These are phyloP conservation scores for Pseudotulostoma volvatum DNA, from an alignment of 495 filamentous ascomycete genomes.

Conservation along the genomic window DNA sequence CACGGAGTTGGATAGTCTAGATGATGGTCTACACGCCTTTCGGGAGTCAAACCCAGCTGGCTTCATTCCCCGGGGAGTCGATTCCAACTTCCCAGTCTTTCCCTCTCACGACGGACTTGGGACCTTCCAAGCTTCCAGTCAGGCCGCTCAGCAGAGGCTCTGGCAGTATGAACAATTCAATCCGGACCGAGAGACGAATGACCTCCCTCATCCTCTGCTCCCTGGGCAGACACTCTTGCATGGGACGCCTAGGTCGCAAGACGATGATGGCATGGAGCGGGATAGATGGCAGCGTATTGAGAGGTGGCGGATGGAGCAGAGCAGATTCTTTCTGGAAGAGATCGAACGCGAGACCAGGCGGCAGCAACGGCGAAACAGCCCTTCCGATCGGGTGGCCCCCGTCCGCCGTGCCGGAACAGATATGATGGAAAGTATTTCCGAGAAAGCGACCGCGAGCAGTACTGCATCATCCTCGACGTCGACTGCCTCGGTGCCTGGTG, in stretches of 20 bases:
- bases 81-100: slow-evolving; percentile 45
- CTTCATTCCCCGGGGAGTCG: slow-evolving; percentile 26
- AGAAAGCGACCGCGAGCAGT: slow-evolving; percentile 7
- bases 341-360: slow-evolving; percentile 72
- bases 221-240: slow-evolving; percentile 47
- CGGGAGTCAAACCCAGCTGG: slow-evolving; percentile 44
- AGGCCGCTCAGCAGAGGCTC: slow-evolving; percentile 54
- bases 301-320: slow-evolving; percentile 84
- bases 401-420: slow-evolving; percentile 17
- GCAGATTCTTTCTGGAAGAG: slow-evolving; percentile 64
- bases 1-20: slow-evolving; percentile 72
- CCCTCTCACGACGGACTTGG: slow-evolving; percentile 87
- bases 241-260: slow-evolving; percentile 48
- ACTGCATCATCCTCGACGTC: slow-evolving; percentile 6
- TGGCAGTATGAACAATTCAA: slow-evolving; percentile 78
- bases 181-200: slow-evolving; percentile 35
- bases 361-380: slow-evolving; percentile 25
- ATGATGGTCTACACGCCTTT: slow-evolving; percentile 79
- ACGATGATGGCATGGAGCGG: slow-evolving; percentile 34
- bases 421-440: slow-evolving; percentile 9
- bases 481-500: slow-evolving; percentile 6
- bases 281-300: slow-evolving; percentile 75
- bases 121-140: slow-evolving; percentile 46
- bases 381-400: not conserved
- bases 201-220: slow-evolving; percentile 9